phyloP scores from a whole-genome alignment of 2,329 filamentous ascomycete genomes.

The Aspergillus pseudoglaucus region DNA sequence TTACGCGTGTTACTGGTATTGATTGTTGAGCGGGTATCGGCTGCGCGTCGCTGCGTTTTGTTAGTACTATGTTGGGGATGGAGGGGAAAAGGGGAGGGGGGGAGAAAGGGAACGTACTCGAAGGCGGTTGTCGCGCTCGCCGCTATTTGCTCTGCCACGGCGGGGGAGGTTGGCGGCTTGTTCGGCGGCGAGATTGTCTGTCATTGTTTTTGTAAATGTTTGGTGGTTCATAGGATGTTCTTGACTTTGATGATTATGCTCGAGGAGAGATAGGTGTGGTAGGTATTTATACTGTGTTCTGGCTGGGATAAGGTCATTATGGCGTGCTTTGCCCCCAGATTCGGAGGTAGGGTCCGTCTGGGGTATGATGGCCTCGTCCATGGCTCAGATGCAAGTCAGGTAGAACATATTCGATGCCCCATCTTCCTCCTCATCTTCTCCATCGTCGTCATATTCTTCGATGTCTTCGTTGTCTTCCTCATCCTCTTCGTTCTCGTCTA shows the following conservation, averaged over 20 bases:
- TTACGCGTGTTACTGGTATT: neutral
- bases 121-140: neutral
- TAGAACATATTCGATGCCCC: too few species aligned
- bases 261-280: too few species aligned
- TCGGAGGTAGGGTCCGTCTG: neutral
- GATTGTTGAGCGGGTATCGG: constrained; percentile 2
- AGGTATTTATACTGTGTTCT: too few species aligned
- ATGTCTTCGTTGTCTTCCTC: too few species aligned
- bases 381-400: too few species aligned
- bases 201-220: neutral
- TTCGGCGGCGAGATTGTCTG: neutral
- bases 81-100: too few species aligned
- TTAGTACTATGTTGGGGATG: too few species aligned
- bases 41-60: neutral
- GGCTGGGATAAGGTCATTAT: neutral
- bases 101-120: neutral
- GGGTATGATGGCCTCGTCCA: neutral
- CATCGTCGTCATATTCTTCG: too few species aligned
- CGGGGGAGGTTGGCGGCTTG: neutral
- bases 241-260: too few species aligned
- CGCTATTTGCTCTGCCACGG: neutral
- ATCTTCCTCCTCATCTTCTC: too few species aligned
- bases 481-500: too few species aligned
- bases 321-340: neutral
- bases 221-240: neutral